Percentiles rank a stretch among this genome's conserved stretches.
These are phyloP conservation scores for Amanita phalloides DNA, from an alignment of 768 basidiomycete species.

Conservation along the genomic window DNA sequence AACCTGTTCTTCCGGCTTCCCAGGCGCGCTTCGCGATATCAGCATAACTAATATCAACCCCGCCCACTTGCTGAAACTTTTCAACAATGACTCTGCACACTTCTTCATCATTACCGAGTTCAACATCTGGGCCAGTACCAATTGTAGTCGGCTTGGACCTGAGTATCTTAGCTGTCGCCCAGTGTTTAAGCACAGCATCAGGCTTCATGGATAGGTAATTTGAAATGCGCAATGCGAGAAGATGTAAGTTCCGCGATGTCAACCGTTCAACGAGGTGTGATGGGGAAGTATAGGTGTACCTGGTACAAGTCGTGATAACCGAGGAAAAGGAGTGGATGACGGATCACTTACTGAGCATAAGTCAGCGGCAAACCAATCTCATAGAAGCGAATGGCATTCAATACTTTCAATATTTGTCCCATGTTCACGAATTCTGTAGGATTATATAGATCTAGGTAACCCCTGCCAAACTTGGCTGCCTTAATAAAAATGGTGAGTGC, in stretches of 20 bases:
- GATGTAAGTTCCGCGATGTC: constrained; percentile 79
- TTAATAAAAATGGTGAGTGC: constrained; percentile 17
- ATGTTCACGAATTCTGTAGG: constrained; percentile 87
- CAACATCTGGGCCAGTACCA: constrained; percentile 40
- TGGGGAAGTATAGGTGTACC: constrained; percentile 76
- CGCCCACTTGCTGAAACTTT: constrained; percentile 79
- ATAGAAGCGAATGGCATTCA: constrained; percentile 87
- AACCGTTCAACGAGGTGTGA: constrained; percentile 73
- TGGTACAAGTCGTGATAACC: constrained; percentile 18
- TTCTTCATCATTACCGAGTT: constrained; percentile 61
- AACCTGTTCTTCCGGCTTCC: constrained; percentile 69
- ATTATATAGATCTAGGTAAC: constrained; percentile 88
- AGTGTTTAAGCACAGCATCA: constrained; percentile 84
- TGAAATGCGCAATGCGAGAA: constrained; percentile 87
- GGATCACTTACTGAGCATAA: constrained; percentile 64
- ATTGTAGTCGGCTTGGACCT: constrained; percentile 52
- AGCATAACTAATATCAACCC: constrained; percentile 78
- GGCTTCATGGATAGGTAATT: constrained; percentile 75
- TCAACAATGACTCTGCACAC: constrained; percentile 78
- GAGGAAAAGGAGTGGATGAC: background rate
- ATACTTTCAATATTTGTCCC: constrained; percentile 86
- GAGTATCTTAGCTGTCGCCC: constrained; percentile 90
- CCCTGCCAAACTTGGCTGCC: constrained; percentile 96
- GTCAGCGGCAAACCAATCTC: constrained; percentile 93
- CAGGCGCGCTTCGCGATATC: constrained; percentile 92